Base-by-base conservation (phyloP, 345 rosid genomes). In the Conringia planisiliqua region DNA sequence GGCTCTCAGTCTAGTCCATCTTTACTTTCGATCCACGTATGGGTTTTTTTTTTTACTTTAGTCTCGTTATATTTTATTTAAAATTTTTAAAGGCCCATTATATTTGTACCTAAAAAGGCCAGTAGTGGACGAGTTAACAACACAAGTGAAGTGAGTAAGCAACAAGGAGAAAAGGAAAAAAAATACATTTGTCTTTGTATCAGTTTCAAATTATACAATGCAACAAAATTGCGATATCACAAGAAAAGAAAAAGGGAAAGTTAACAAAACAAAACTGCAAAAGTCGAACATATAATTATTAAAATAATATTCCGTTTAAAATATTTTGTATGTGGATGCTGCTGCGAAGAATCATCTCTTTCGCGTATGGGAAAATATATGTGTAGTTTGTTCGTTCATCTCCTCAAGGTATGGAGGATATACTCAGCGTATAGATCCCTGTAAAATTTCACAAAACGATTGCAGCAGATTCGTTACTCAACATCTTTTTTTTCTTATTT, bases 361-460 rank as follows among this genome's bases (percentile, higher is more conserved):
- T 36, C 39, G 48, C 18, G 64, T 65, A 57, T 50, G 51, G 4
- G 10, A 60, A 57, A 30, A 47, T 16, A 26, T 5, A 24, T 7
- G 38, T 60, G 47, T 66, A 10, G 44, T 43, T 33, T 66, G 44
- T 47, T 47, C 47, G 69, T 60, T 82, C 85, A 93, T 72, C 84
- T 79, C 90, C 95, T 85, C 83, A 93, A 82, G 32, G 90, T 82
- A 66, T 90, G 92, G 76, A 90, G 71, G 68, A 89, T 82, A 82
- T 89, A 89, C 70, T 86, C 92, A 5, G 96, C 93, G 72, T 94
- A 94, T 3, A 94, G 87, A 80, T 94, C 96, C 97, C 98, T 91
- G 89, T 82, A 75, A 9, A 16, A 35, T 35, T 70, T 46, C 62
- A 40, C n/a, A 35, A 27, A 1, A 43, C 3, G 16, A 48, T 55